A percentile compares a stretch with the other conserved stretches of the same genome.
phyloP scores from a whole-genome alignment of 1,284 basidiomycete genomes.

The Irpex sp. region DNA sequence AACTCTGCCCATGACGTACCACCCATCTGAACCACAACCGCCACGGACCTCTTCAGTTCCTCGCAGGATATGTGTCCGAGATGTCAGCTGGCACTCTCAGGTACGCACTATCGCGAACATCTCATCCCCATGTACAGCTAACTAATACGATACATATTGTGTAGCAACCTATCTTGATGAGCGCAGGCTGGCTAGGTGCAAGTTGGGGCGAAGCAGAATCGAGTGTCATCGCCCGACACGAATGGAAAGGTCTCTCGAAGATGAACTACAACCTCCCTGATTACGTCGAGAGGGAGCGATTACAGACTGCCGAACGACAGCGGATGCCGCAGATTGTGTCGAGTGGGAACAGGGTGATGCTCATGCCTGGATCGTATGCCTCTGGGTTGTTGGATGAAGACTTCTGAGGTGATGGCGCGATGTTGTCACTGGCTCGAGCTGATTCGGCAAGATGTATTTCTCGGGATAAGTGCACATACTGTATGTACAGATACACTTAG shows the following conservation, averaged over 20 bases:
- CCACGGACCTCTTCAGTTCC: conserved; percentile 19
- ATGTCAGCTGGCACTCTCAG: conserved; percentile 87
- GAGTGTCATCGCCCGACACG: conserved; percentile 82
- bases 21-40: conserved; percentile 57
- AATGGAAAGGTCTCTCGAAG: conserved; percentile 89
- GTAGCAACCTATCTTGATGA: conserved; percentile 83
- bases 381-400: conserved; percentile 5
- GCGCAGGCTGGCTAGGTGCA: conserved; percentile 76
- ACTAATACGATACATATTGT: conserved; percentile 19
- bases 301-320: conserved; percentile 27
- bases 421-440: too few relatives aligned
- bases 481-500: too few relatives aligned
- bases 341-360: neutral
- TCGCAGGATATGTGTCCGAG: conserved; percentile 67
- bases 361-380: conserved; percentile 11
- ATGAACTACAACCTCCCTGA: conserved; percentile 66
- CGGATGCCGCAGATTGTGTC: conserved; percentile 6
- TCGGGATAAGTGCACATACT: too few relatives aligned
- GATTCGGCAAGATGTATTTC: too few relatives aligned
- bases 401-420: neutral
- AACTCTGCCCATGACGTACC: conserved; percentile 65
- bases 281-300: conserved; percentile 53
- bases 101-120: conserved; percentile 26
- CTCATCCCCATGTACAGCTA: neutral
- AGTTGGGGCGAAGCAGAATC: conserved; percentile 36